phyloP scores from a whole-genome alignment of 139 green algal genomes.

The Nannochloris sp. region DNA sequence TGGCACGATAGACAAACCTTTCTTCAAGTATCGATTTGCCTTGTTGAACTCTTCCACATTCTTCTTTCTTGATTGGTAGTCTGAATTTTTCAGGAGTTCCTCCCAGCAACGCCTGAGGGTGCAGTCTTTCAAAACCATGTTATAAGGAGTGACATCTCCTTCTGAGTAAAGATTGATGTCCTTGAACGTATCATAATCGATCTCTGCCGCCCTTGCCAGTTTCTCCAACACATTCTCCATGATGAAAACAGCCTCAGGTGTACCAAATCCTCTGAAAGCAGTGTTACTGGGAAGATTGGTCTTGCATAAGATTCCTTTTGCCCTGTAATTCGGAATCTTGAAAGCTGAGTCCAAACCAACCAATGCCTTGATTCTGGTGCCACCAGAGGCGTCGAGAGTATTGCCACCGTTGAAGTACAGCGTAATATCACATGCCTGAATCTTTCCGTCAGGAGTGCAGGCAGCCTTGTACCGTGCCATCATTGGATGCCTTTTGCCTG shows the following conservation, averaged over 20 bases:
- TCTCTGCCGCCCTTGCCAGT: constrained; percentile 36
- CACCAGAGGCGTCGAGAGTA: constrained; percentile 63
- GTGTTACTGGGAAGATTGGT: constrained; percentile 89
- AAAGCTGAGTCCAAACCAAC: constrained; percentile 64
- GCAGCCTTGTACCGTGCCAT: constrained; percentile 68
- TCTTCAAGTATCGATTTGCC: constrained; percentile 64
- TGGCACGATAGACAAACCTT: constrained; percentile 72
- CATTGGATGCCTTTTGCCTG: constrained; percentile 78
- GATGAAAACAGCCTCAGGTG: constrained; percentile 80
- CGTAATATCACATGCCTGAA: constrained; percentile 67
- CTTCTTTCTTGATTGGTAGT: constrained; percentile 8
- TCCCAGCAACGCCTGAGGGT: constrained; percentile 30
- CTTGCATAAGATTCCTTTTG: constrained; percentile 46
- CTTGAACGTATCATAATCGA: constrained; percentile 32
- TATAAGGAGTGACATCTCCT: constrained; percentile 72
- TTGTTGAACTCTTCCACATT: constrained; percentile 57
- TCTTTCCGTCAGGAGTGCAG: constrained; percentile 47
- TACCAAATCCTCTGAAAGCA: constrained; percentile 91
- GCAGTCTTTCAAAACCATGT: constrained; percentile 51
- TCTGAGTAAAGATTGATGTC: constrained; percentile 73
- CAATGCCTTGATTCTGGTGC: constrained; percentile 82
- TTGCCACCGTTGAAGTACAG: constrained; percentile 87
- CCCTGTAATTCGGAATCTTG: constrained; percentile 56
- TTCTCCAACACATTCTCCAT: constrained; percentile 77
- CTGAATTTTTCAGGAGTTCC: constrained; percentile 26